Evolutionary conservation across 2,329 filamentous ascomycete genomes (phyloP).

Genomic region (Bipolaris bicolor): DNA sequence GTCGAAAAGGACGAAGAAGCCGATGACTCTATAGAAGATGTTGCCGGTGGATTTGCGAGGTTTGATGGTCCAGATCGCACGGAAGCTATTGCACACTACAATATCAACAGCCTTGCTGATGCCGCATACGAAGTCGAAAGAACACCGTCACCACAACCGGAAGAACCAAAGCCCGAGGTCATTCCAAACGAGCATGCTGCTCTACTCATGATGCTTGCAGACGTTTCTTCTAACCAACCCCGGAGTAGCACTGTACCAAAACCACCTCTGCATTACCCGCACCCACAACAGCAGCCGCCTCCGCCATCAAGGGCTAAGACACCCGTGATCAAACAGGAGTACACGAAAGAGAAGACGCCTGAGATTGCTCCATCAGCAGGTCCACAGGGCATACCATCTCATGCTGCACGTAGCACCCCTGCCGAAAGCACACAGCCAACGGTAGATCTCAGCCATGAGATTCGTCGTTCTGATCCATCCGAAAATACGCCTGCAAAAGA

Average conservation of each 20-base stretch:
- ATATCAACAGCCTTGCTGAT: conserved; percentile 44
- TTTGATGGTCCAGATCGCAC: conserved; percentile 51
- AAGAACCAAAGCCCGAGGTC: conserved; percentile 21
- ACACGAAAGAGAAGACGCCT: conserved; percentile 27
- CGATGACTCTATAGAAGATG: conserved; percentile 39
- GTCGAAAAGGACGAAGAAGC: conserved; percentile 40
- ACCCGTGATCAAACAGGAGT: conserved; percentile 23
- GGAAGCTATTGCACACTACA: conserved; percentile 48
- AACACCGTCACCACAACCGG: conserved; percentile 29
- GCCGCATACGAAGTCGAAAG: conserved; percentile 46
- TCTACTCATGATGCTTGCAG: conserved; percentile 49
- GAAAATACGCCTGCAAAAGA: conserved; percentile 13
- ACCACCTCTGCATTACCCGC: conserved; percentile 7
- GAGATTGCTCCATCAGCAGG: conserved; percentile 18
- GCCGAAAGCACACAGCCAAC: conserved; percentile 16
- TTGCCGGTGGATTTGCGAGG: conserved; percentile 47
- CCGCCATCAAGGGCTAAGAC: conserved; percentile 16
- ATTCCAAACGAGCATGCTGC: conserved; percentile 52
- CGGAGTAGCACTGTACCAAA: conserved; percentile 8
- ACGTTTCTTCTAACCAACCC: conserved; percentile 40
- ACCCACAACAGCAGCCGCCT: conserved; percentile 14
- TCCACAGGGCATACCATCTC: conserved; percentile 20
- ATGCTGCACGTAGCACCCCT: conserved; percentile 30
- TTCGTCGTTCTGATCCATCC: conserved; percentile 17
- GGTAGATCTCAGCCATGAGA: conserved; percentile 10